Evolutionary conservation across 192 early-diverging fungal species (phyloP).

Genomic region (Podila verticillata): DNA sequence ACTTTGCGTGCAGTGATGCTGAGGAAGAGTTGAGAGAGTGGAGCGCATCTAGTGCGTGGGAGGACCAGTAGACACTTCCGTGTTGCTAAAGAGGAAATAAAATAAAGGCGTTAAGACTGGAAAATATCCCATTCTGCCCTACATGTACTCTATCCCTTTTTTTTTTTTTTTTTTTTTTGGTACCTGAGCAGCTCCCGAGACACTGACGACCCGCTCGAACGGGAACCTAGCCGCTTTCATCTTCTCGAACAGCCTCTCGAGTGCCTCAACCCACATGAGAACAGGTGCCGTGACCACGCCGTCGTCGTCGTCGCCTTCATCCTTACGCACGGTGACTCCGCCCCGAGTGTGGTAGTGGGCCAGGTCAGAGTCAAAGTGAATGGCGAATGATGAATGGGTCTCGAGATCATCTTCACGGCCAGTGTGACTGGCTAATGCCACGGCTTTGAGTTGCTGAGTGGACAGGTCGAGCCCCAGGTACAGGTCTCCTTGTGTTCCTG

Average conservation of each 20-base stretch:
- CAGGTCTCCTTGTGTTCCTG: constrained; percentile 10
- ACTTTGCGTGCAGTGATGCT: constrained; percentile 57
- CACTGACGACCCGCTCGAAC: constrained; percentile 51
- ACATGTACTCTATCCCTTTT: background rate
- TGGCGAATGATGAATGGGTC: constrained; percentile 46
- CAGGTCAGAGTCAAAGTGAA: constrained; percentile 74
- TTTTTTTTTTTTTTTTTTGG: too few relatives aligned
- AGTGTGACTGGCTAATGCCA: constrained; percentile 56
- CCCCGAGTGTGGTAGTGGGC: constrained; percentile 58
- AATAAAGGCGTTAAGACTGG: background rate
- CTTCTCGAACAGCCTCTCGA: constrained; percentile 67
- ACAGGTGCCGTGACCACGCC: constrained; percentile 70
- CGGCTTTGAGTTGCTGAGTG: constrained; percentile 81
- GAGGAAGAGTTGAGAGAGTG: constrained; percentile 35
- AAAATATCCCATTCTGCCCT: background rate
- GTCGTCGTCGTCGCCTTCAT: background rate
- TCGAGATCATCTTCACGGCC: constrained; percentile 39
- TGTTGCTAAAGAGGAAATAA: constrained; percentile 70
- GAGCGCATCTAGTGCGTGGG: constrained; percentile 56
- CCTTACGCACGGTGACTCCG: constrained; percentile 9
- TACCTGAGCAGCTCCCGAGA: constrained; percentile 80
- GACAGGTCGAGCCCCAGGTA: constrained; percentile 80
- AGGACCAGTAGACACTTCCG: constrained; percentile 83
- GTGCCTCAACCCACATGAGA: constrained; percentile 81
- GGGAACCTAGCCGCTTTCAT: constrained; percentile 54